Conservation (phyloP, 257 asterid genomes). For the Solanum dulcamara region DNA sequence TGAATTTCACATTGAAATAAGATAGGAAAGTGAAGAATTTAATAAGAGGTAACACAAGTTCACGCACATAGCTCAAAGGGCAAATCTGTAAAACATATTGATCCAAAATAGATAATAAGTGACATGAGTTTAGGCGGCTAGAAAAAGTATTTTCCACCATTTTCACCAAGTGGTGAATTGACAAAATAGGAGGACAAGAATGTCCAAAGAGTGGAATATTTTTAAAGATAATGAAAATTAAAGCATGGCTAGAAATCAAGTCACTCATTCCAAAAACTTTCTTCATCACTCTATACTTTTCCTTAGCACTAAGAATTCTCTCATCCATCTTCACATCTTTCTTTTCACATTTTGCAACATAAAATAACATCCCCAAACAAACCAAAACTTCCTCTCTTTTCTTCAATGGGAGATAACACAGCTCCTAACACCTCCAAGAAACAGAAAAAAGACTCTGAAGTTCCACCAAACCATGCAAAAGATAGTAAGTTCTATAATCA, state of each 20-base stretch:
- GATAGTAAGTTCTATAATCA: conserved; percentile 33
- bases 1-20: background rate
- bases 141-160: background rate
- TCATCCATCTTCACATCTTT: conserved; percentile 14
- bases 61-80: background rate
- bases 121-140: background rate
- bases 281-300: conserved; percentile 30
- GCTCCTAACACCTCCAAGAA: conserved; percentile 18
- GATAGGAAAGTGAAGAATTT: background rate
- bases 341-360: conserved; percentile 9
- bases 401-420: conserved; percentile 49
- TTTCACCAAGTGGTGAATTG: background rate
- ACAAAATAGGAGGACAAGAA: conserved; percentile 12
- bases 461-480: conserved; percentile 20
- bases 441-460: conserved; percentile 7
- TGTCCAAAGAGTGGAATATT: conserved; percentile 18
- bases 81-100: fast-evolving
- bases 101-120: background rate
- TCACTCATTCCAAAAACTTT: conserved; percentile 50
- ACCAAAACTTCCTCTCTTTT: conserved; percentile 1
- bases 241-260: conserved; percentile 33
- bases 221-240: conserved; percentile 1
- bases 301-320: conserved; percentile 42
- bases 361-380: conserved; percentile 3
- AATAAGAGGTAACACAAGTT: background rate